Percentiles rank a stretch among this genome's conserved stretches.
These are phyloP conservation scores for Backusella mclennaniae DNA, from an alignment of 192 early-diverging fungal species.

Conservation along the genomic window DNA sequence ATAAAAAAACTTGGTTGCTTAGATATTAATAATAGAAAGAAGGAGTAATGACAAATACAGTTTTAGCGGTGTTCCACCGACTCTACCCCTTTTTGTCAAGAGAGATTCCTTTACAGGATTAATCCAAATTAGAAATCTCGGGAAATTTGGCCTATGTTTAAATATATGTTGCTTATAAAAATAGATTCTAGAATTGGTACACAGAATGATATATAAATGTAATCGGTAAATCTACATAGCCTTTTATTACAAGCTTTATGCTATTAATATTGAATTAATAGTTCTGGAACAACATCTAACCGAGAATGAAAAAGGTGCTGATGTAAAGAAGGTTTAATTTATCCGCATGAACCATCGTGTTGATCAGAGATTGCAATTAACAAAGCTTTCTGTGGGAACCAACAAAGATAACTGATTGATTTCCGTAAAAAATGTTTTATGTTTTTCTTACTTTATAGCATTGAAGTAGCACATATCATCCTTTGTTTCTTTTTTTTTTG, in stretches of 20 bases:
- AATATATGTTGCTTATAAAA: background rate
- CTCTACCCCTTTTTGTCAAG: background rate
- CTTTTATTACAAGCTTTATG: background rate
- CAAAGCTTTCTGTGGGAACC: background rate
- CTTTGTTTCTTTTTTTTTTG: background rate
- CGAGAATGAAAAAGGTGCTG: background rate
- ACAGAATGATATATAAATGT: background rate
- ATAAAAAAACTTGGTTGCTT: background rate
- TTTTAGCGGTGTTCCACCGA: background rate
- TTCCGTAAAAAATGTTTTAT: background rate
- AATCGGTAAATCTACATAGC: background rate
- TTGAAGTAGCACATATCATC: background rate
- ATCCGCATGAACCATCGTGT: background rate
- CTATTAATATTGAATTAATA: background rate
- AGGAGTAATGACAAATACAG: background rate
- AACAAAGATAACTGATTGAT: background rate
- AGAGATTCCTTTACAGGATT: background rate
- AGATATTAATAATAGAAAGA: background rate
- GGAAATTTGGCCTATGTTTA: background rate
- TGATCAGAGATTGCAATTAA: background rate
- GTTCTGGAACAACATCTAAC: conserved; percentile 1
- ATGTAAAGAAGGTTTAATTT: background rate
- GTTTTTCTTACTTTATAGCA: background rate
- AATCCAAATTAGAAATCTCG: background rate
- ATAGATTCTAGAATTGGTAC: background rate